Conservation (phyloP, 768 basidiomycete species). For the Lyophyllum atratum region DNA sequence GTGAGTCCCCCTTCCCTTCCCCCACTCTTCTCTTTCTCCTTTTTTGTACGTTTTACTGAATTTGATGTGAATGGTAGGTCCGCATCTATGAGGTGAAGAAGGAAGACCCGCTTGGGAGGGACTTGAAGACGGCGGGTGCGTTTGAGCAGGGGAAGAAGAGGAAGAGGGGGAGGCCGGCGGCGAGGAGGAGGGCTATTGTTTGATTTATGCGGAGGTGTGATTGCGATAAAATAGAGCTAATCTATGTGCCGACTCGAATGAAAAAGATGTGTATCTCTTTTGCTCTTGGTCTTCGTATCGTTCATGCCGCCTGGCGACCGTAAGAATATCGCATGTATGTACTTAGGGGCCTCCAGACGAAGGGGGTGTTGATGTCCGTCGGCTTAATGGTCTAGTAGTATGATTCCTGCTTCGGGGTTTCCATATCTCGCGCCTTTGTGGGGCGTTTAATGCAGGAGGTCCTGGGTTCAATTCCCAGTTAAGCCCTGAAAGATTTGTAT, state of each 20-base stretch:
- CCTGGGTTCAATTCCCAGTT: background rate
- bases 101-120: slow-evolving; percentile 88
- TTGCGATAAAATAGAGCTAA: background rate
- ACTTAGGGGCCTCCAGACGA: too few relatives aligned
- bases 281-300: too few relatives aligned
- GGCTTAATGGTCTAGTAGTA: background rate
- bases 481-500: too few relatives aligned
- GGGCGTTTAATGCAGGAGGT: background rate
- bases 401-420: background rate
- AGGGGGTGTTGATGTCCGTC: too few relatives aligned
- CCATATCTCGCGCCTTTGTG: background rate
- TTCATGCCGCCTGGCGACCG: too few relatives aligned
- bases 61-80: slow-evolving; percentile 48
- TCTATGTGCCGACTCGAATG: background rate
- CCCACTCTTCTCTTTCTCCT: background rate
- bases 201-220: background rate
- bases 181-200: slow-evolving; percentile 51
- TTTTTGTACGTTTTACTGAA: background rate
- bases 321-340: too few relatives aligned
- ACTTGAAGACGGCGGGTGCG: slow-evolving; percentile 83
- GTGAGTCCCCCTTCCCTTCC: slow-evolving; percentile 51
- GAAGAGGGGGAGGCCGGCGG: slow-evolving; percentile 73
- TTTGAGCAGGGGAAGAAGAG: slow-evolving; percentile 89
- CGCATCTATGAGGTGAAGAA: slow-evolving; percentile 96
- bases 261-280: background rate